Evolutionary conservation across 1,139 yeast species (phyloP).

Genomic region (Scheffersomyces lignicola): DNA sequence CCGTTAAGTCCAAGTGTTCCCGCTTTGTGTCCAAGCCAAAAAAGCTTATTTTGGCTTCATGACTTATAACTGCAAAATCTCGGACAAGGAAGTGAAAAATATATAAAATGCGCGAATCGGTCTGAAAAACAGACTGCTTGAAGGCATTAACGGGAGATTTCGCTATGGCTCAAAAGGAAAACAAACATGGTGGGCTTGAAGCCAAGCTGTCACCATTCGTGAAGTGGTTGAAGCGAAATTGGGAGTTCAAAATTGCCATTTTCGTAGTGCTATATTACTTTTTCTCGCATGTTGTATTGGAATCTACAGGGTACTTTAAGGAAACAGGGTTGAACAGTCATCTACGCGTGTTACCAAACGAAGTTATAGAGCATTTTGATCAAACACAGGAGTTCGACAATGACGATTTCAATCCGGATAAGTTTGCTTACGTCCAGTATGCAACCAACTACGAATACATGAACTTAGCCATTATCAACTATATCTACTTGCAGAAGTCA

Average conservation of each 20-base stretch:
- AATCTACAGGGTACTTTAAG: slow-evolving; percentile 13
- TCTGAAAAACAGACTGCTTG: too few relatives aligned
- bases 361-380: slow-evolving; percentile 18
- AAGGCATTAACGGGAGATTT: too few relatives aligned
- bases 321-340: slow-evolving; percentile 15
- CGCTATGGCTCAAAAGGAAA: too few relatives aligned
- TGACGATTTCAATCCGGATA: slow-evolving; percentile 11
- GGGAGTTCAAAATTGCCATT: slow-evolving; percentile 28
- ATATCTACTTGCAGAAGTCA: slow-evolving; percentile 22
- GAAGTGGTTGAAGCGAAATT: slow-evolving; percentile 14
- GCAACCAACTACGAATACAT: slow-evolving; percentile 36
- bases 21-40: too few relatives aligned
- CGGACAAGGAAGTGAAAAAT: too few relatives aligned
- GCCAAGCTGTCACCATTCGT: too few relatives aligned
- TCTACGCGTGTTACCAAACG: slow-evolving; percentile 24
- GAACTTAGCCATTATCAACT: slow-evolving; percentile 33
- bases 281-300: slow-evolving; percentile 15
- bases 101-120: too few relatives aligned
- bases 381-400: slow-evolving; percentile 8
- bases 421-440: slow-evolving; percentile 36
- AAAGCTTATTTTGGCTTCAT: too few relatives aligned
- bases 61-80: too few relatives aligned
- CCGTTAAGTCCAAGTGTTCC: too few relatives aligned
- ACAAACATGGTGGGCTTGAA: too few relatives aligned
- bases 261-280: slow-evolving; percentile 24